These are phyloP conservation scores for Epipyxis sp. DNA, from an alignment of 108 stramenopile genomes.

Conservation along the genomic window DNA sequence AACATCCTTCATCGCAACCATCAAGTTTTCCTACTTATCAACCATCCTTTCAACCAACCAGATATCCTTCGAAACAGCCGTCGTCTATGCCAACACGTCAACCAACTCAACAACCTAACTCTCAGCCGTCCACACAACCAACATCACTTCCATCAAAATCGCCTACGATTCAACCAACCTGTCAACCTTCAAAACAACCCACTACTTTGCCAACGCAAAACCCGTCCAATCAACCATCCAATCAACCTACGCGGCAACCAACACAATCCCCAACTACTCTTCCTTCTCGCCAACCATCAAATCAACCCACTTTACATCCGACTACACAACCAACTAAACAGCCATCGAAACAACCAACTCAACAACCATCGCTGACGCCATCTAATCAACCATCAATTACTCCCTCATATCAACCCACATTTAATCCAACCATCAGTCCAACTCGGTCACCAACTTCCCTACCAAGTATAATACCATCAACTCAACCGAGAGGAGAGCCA, in stretches of 20 bases:
- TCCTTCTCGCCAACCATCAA: no score
- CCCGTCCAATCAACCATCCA: no score
- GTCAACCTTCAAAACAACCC: no score
- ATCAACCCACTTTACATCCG: no score
- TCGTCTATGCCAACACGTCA: neutral
- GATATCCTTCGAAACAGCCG: neutral
- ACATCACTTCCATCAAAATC: neutral
- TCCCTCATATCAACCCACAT: neutral
- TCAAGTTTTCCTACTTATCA: neutral
- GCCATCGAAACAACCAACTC: neutral
- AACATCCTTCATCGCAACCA: neutral
- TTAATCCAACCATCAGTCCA: neutral
- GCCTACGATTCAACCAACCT: constrained; percentile 13
- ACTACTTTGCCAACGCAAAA: no score
- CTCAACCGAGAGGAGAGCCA: neutral
- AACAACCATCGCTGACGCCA: neutral
- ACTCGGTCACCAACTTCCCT: neutral
- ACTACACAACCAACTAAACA: neutral
- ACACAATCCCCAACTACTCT: no score
- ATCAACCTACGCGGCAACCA: no score
- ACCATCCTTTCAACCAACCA: neutral
- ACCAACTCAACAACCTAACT: constrained; percentile 10
- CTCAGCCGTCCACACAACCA: constrained; percentile 23
- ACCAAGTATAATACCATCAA: neutral
- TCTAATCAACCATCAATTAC: neutral